Evolutionary conservation across 306 rosid species (phyloP).

Genomic region (Gastrolobium villosum): DNA sequence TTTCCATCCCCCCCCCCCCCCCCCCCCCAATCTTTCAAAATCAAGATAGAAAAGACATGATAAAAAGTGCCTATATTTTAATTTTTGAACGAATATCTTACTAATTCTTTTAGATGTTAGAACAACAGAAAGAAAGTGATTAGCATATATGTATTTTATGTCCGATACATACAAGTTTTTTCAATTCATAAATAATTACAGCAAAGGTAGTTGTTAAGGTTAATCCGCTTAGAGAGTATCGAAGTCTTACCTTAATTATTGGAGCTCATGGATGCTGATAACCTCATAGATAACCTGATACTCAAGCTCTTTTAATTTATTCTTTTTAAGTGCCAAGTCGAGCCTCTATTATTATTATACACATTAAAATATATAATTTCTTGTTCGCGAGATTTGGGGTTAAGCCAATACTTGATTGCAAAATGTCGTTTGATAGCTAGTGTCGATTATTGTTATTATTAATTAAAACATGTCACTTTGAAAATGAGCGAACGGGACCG

Average conservation of each 20-base stretch:
- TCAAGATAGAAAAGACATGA: conserved; percentile 16
- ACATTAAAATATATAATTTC: background rate
- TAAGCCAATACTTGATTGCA: conserved; percentile 6
- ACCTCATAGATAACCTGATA: background rate
- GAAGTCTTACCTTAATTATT: conserved; percentile 9
- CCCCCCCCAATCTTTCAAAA: conserved; percentile 10
- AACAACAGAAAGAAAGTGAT: background rate
- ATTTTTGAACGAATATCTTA: background rate
- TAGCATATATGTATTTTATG: background rate
- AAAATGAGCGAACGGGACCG: conserved; percentile 49
- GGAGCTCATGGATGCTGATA: conserved; percentile 10
- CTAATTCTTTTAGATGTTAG: background rate
- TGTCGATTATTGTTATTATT: background rate
- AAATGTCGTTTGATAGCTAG: conserved; percentile 12
- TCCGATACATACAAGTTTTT: background rate
- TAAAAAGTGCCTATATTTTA: conserved; percentile 27
- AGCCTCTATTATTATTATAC: background rate
- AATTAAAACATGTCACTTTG: conserved; percentile 30
- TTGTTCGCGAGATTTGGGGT: conserved; percentile 16
- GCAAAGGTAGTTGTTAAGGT: background rate
- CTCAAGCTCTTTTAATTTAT: background rate
- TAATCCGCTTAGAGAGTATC: background rate
- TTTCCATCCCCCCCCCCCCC: background rate
- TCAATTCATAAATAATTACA: conserved; percentile 6
- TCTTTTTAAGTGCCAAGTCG: conserved; percentile 22